Evolutionary conservation across 1,284 basidiomycete genomes (phyloP).

Genomic region (Moesziomyces parantarcticus): DNA sequence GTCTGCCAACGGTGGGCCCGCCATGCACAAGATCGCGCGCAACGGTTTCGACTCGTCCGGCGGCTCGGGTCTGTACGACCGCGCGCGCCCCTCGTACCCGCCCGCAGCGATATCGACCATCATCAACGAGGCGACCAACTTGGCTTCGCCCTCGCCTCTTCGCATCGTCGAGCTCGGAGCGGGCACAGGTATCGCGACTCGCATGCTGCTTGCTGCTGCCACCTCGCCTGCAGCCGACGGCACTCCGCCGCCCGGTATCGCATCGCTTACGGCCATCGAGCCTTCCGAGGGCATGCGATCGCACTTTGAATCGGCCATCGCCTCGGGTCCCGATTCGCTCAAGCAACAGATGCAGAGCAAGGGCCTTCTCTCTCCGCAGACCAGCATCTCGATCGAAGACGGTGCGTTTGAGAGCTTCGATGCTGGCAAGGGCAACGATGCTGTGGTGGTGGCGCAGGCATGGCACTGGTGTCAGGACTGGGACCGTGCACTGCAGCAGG

Average conservation of each 20-base stretch:
- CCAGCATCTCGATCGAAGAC: constrained; percentile 43
- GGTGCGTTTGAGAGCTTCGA: constrained; percentile 57
- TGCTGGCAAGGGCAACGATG: constrained; percentile 42
- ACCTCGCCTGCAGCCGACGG: constrained; percentile 33
- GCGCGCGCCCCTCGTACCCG: constrained; percentile 54
- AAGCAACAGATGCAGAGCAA: constrained; percentile 36
- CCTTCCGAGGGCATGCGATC: constrained; percentile 59
- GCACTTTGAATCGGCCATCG: constrained; percentile 40
- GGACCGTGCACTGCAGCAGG: constrained; percentile 41
- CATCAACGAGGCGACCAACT: constrained; percentile 30
- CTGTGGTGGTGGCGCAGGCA: constrained; percentile 61
- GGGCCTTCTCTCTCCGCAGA: constrained; percentile 29
- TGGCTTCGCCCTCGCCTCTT: constrained; percentile 24
- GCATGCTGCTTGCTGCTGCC: constrained; percentile 50
- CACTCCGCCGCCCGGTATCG: constrained; percentile 32
- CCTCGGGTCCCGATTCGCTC: constrained; percentile 19
- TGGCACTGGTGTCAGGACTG: constrained; percentile 65
- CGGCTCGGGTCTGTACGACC: constrained; percentile 53
- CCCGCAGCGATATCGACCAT: constrained; percentile 45
- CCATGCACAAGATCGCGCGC: constrained; percentile 51
- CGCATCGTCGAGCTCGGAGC: constrained; percentile 62
- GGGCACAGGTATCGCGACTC: constrained; percentile 62
- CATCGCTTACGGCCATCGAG: constrained; percentile 45
- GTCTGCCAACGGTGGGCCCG: constrained; percentile 5
- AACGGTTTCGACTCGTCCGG: constrained; percentile 51